phyloP scores from a whole-genome alignment of 257 asterid genomes.

The Knoxia roxburghii region DNA sequence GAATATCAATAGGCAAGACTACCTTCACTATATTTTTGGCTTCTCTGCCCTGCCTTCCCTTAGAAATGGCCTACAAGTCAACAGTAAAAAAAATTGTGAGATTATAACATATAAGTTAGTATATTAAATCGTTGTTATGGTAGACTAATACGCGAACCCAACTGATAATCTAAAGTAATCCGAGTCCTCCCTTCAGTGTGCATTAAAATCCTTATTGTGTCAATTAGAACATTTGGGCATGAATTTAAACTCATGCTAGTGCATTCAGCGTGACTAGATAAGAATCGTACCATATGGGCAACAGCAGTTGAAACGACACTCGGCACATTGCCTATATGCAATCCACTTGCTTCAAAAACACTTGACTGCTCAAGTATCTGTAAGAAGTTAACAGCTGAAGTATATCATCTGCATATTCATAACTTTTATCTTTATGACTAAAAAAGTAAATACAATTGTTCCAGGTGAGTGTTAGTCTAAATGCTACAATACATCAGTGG shows the following conservation, averaged over 20 bases:
- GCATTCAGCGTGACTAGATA: background rate
- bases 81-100: no score
- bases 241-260: background rate
- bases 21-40: slow-evolving; percentile 82
- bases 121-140: no score
- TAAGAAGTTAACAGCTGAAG: slow-evolving; percentile 7
- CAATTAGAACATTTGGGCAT: background rate
- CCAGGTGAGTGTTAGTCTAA: no score
- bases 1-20: slow-evolving; percentile 5
- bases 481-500: no score
- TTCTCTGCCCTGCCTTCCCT: slow-evolving; percentile 96
- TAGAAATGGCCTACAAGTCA: slow-evolving; percentile 59
- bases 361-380: slow-evolving; percentile 84
- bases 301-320: slow-evolving; percentile 64
- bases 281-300: slow-evolving; percentile 72
- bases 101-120: no score
- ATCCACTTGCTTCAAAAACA: slow-evolving; percentile 53
- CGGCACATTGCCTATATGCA: slow-evolving; percentile 46
- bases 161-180: no score
- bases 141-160: no score
- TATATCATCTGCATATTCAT: background rate
- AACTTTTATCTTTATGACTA: no score
- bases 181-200: no score
- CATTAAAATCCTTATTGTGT: no score
- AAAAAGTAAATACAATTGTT: no score